Evolutionary conservation across 108 stramenopile genomes (phyloP), one percentile per base, ranked within the genome.

Genomic region (Nitzschia inconspicua): DNA sequence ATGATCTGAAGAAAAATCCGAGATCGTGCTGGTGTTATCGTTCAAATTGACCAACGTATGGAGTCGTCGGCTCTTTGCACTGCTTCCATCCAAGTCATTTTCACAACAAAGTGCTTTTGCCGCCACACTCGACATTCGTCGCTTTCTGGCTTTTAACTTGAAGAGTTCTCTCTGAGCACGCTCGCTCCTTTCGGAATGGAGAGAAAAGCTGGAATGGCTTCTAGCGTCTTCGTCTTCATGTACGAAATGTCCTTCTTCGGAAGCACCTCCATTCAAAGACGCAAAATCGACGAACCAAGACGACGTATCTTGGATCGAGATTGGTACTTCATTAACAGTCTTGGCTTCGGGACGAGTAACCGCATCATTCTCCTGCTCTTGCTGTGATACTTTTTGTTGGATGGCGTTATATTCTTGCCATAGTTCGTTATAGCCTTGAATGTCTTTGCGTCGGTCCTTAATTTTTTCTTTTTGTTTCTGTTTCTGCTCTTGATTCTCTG

Each of bases 371-470:
- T 31, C 22, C 2, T 32, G 56, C 27, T 20, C 8, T 41, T 42
- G 18, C 10, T 47, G 7, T 13, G 23, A 19, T 3, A 72, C 63
- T 44, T 57, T 10, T 9, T 63, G 29, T 40, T 78, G 26, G 19
- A 72, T 63, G 23, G 60, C 44, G 35, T 68, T 48, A 29, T 47
- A 78, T 25, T 78, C 71, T 3, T 47, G 44, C 70, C 71, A 78
- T 20, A 72, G 46, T 27, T 61, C 27, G 8, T 47, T 44, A 28
- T 72, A 72, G 4, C 43, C 60, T 23, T 67, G 24, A 28, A 68
- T 57, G 28, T 72, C 66, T 55, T 66, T 34, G 13, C 60, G 35
- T 9, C 77, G 61, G 36, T 72, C 71, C 42, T 70, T 41, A 5
- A 72, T 28, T 37, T 68, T 72, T 43, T 61, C 51, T 28, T 63